phyloP scores from a whole-genome alignment of 2,329 filamentous ascomycete species.

The Neoascochyta sp. region DNA sequence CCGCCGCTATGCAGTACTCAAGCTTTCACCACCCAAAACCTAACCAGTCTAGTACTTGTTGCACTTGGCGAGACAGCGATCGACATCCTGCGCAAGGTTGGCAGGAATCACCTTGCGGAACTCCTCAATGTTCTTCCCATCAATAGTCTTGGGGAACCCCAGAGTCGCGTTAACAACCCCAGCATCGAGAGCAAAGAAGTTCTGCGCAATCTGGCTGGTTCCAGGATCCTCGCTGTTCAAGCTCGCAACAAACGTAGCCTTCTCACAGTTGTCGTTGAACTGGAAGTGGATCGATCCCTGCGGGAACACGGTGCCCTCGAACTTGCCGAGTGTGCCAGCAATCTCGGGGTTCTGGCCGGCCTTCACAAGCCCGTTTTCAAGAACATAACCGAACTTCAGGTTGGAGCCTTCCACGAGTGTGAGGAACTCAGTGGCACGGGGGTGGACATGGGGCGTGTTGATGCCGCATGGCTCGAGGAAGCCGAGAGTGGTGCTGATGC shows the following conservation, averaged over 20 bases:
- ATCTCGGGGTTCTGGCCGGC: constrained; percentile 38
- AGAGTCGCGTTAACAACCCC: constrained; percentile 39
- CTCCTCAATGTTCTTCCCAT: constrained; percentile 35
- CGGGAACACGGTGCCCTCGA: constrained; percentile 49
- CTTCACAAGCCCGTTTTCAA: constrained; percentile 44
- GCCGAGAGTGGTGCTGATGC: constrained; percentile 38
- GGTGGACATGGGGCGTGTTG: constrained; percentile 49
- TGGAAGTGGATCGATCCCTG: constrained; percentile 48
- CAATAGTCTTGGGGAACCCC: constrained; percentile 33
- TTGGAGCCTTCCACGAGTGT: constrained; percentile 42
- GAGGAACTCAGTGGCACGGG: constrained; percentile 48
- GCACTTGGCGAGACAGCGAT: constrained; percentile 53
- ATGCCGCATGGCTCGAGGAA: constrained; percentile 46
- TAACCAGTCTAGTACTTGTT: constrained; percentile 4
- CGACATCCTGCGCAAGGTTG: constrained; percentile 52
- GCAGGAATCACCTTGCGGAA: constrained; percentile 42
- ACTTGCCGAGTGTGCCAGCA: constrained; percentile 38
- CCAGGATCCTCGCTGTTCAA: constrained; percentile 46
- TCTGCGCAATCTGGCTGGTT: constrained; percentile 42
- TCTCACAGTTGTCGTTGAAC: constrained; percentile 47
- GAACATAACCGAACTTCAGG: constrained; percentile 45
- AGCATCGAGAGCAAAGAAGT: constrained; percentile 41
- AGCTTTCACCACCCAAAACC: not conserved
- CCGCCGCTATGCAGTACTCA: constrained; percentile 1
- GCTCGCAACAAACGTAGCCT: constrained; percentile 43